Percentiles rank a stretch among this genome's conserved stretches.
Conservation (phyloP, 2,329 filamentous ascomycete genomes). For the Coleophoma crateriformis region DNA sequence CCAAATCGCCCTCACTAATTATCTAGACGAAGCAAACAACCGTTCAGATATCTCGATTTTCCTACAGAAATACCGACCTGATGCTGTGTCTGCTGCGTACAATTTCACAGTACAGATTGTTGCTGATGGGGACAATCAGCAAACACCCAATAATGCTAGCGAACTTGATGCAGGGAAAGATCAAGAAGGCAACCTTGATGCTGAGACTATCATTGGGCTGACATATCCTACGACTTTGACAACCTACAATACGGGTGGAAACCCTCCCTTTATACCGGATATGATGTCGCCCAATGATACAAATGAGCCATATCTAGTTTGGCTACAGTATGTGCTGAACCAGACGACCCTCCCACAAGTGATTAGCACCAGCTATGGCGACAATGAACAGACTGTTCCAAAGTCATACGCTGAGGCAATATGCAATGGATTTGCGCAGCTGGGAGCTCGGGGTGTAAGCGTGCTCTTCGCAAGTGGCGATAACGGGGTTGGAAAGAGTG, state of each 20-base stretch:
- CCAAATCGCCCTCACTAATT: conserved; percentile 4
- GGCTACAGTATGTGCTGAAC: conserved; percentile 43
- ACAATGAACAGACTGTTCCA: conserved; percentile 52
- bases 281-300: conserved; percentile 20
- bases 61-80: neutral
- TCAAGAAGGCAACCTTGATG: conserved; percentile 51
- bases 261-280: conserved; percentile 46
- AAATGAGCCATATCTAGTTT: conserved; percentile 54
- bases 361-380: conserved; percentile 52
- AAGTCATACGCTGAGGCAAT: conserved; percentile 44
- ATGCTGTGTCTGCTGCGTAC: neutral
- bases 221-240: conserved; percentile 46
- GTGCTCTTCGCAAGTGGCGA: conserved; percentile 48
- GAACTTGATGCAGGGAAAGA: conserved; percentile 5
- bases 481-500: conserved; percentile 37
- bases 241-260: conserved; percentile 50
- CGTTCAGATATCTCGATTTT: conserved; percentile 1
- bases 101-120: conserved; percentile 1
- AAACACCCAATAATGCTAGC: conserved; percentile 2
- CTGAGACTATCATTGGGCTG: conserved; percentile 48
- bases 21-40: conserved; percentile 2
- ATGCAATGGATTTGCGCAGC: conserved; percentile 46
- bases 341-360: conserved; percentile 46
- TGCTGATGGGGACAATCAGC: conserved; percentile 2
- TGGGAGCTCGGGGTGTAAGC: conserved; percentile 46